Base-by-base conservation (phyloP, 352 stramenopile genomes). In the Globisporangium echinulatum region DNA sequence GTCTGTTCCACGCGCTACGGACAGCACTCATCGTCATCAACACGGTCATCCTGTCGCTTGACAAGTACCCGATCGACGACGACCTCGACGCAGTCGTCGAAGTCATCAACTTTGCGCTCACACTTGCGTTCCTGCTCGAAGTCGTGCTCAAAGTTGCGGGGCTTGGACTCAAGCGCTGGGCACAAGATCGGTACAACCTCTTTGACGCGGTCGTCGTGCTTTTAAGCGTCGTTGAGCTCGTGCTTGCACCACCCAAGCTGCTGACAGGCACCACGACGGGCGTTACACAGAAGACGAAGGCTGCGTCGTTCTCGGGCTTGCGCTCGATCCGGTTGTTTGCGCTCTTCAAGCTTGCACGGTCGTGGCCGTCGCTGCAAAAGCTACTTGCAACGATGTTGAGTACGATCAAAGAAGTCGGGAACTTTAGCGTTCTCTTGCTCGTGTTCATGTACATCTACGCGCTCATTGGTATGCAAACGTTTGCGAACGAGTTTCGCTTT, bases 401-500 rank as follows among this genome's bases (percentile, higher is more conserved):
- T 49, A 96, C 93, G 15, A 68, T 97, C 47, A 69, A 85, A 37
- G 94, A 98, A 68, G 74, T 98, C 17, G 74, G 70, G 36, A 97
- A 97, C 66, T 98, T 98, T 62, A 79, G 77, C 11, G 69, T 98
- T 15, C 73, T 98, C 0, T 80, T 98, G 38, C 52, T 95, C 10
- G 75, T 98, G 6, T 97, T 98, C 67, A 85, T 97, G 53, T 97
- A 96, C 63, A 97, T 98, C 46, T 97, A 96, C 62, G 75, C 87
- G 6, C 66, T 98, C 11, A 81, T 97, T 37, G 90, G 90, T 48
- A 95, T 97, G 82, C 90, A 97, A 62, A 86, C 94, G 9, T 97
- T 98, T 57, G 84, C 87, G 2, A 97, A 97, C 61, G 69, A 88
- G 54, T 82, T 98, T 54, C 85, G 87, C 19, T 98, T 98, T 60